Evolutionary conservation across 1,284 basidiomycete species (phyloP).

Genomic region (Xerocomus amazonicus): DNA sequence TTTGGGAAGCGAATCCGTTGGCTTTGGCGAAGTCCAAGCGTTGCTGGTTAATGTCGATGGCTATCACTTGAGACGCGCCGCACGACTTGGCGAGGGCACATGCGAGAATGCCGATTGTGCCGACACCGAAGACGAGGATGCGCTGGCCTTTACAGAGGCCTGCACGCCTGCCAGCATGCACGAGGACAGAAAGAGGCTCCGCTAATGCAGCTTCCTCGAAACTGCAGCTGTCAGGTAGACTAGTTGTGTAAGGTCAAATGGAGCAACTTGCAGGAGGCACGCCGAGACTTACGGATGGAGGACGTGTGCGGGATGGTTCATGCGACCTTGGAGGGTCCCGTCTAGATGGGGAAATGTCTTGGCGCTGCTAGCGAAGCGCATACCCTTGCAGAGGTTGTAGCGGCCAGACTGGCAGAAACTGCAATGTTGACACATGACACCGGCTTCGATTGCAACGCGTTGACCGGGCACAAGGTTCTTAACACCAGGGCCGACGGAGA

Average conservation of each 20-base stretch:
- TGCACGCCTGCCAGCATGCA: slow-evolving; percentile 79
- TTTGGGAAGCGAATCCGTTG: slow-evolving; percentile 75
- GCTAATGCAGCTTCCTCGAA: slow-evolving; percentile 83
- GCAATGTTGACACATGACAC: slow-evolving; percentile 80
- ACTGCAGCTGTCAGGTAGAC: slow-evolving; percentile 73
- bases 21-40: slow-evolving; percentile 74
- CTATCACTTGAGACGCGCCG: slow-evolving; percentile 70
- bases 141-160: slow-evolving; percentile 56
- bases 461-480: slow-evolving; percentile 73
- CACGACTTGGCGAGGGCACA: slow-evolving; percentile 72
- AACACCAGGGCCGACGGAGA: slow-evolving; percentile 67
- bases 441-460: slow-evolving; percentile 92
- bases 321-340: slow-evolving; percentile 82
- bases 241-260: slow-evolving; percentile 31
- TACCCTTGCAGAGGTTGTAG: slow-evolving; percentile 88
- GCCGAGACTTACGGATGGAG: slow-evolving; percentile 73
- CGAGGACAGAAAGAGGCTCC: slow-evolving; percentile 87
- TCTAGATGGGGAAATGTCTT: slow-evolving; percentile 93
- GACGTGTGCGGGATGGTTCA: slow-evolving; percentile 85
- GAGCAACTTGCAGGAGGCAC: slow-evolving; percentile 1
- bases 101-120: slow-evolving; percentile 88
- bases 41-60: slow-evolving; percentile 81
- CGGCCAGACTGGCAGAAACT: slow-evolving; percentile 67
- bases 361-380: slow-evolving; percentile 88
- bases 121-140: slow-evolving; percentile 87